Conservation (phyloP, 352 stramenopile species). For the Globisporangium carolinianum region DNA sequence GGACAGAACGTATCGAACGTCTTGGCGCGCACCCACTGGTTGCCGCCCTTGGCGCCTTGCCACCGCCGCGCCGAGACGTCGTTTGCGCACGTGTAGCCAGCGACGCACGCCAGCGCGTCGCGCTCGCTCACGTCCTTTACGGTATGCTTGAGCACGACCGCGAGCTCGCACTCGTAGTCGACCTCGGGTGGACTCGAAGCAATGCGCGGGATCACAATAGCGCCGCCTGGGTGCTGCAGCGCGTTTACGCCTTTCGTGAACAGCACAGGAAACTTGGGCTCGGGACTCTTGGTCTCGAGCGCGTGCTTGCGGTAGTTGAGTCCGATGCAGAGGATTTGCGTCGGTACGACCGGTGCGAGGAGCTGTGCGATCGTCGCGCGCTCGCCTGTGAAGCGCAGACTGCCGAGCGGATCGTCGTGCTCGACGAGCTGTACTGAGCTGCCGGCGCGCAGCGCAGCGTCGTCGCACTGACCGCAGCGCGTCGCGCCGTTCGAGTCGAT, state of each 20-base stretch:
- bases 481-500: constrained; percentile 44
- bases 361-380: constrained; percentile 61
- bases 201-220: constrained; percentile 77
- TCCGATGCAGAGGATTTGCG: constrained; percentile 82
- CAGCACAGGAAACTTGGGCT: constrained; percentile 71
- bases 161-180: constrained; percentile 90
- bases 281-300: constrained; percentile 82
- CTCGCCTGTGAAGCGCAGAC: constrained; percentile 52
- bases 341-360: constrained; percentile 70
- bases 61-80: constrained; percentile 86
- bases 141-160: constrained; percentile 76
- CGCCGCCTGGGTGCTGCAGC: constrained; percentile 66
- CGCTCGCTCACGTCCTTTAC: constrained; percentile 80
- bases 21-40: constrained; percentile 87
- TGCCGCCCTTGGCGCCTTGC: constrained; percentile 80
- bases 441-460: constrained; percentile 14
- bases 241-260: constrained; percentile 87
- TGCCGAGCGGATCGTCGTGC: constrained; percentile 60
- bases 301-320: constrained; percentile 90
- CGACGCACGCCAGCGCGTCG: constrained; percentile 81
- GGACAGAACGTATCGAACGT: constrained; percentile 90
- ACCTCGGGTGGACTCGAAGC: constrained; percentile 61
- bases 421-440: constrained; percentile 27
- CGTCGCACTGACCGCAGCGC: constrained; percentile 50
- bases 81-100: constrained; percentile 84